phyloP scores from a whole-genome alignment of 2,329 filamentous ascomycete genomes.

The Knufia petricola region DNA sequence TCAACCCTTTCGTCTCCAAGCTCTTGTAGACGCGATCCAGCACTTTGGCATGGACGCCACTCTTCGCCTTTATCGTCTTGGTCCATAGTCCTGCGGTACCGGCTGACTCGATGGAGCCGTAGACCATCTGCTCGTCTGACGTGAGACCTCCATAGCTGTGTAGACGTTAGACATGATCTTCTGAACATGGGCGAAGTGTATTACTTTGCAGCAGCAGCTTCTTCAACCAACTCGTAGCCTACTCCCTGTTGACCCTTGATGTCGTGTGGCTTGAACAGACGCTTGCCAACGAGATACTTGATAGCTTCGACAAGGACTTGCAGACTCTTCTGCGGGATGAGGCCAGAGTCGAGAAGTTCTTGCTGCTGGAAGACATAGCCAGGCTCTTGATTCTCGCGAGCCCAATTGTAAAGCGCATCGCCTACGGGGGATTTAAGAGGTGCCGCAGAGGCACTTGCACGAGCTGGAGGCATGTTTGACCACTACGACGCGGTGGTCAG shows the following conservation, averaged over 20 bases:
- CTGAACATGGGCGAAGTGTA: not conserved
- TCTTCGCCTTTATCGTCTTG: slow-evolving; percentile 67
- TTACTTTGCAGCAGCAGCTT: slow-evolving; percentile 32
- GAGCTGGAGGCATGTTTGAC: slow-evolving; percentile 18
- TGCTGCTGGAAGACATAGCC: slow-evolving; percentile 40
- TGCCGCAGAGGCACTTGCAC: slow-evolving; percentile 23
- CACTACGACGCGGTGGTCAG: slow-evolving; percentile 9
- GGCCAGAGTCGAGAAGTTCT: slow-evolving; percentile 34
- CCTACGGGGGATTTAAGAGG: slow-evolving; percentile 25
- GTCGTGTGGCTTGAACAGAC: slow-evolving; percentile 37
- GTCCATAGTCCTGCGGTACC: slow-evolving; percentile 85
- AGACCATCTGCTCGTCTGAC: slow-evolving; percentile 68
- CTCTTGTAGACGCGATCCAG: slow-evolving; percentile 75
- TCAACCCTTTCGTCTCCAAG: slow-evolving; percentile 70
- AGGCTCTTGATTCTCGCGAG: slow-evolving; percentile 29
- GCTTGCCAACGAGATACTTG: slow-evolving; percentile 37
- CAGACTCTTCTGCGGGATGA: slow-evolving; percentile 37
- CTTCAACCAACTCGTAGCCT: slow-evolving; percentile 40
- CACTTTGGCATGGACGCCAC: slow-evolving; percentile 74
- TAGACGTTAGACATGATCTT: slow-evolving; percentile 13
- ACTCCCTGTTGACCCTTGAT: slow-evolving; percentile 31
- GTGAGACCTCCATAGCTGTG: slow-evolving; percentile 35
- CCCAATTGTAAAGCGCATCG: slow-evolving; percentile 37
- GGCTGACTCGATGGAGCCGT: slow-evolving; percentile 77
- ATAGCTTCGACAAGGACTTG: slow-evolving; percentile 35